phyloP scores from a whole-genome alignment of 2,329 filamentous ascomycete genomes.

The Apiospora phragmitis region DNA sequence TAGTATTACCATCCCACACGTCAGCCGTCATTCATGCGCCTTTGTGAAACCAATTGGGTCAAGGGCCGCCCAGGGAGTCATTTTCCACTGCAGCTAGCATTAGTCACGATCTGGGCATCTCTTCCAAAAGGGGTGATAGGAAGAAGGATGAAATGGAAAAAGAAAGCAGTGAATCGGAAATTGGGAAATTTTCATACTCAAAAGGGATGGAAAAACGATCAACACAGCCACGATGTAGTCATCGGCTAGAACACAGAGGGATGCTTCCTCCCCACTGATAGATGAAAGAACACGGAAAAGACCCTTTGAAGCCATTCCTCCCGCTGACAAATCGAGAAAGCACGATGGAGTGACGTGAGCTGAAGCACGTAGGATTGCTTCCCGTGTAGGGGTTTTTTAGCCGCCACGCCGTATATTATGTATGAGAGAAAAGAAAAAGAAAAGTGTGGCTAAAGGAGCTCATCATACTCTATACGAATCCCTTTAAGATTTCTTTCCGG shows the following conservation, averaged over 20 bases:
- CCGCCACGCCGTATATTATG: background rate
- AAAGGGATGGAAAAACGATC: background rate
- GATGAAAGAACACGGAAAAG: background rate
- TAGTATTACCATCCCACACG: background rate
- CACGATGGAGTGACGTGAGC: background rate
- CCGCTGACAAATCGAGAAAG: background rate
- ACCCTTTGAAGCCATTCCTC: background rate
- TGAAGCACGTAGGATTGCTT: background rate
- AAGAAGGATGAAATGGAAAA: background rate
- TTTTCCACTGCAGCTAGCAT: background rate
- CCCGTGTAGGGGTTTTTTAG: background rate
- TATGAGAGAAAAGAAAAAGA: background rate
- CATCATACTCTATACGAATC: background rate
- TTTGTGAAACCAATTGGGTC: background rate
- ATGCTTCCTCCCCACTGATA: no score
- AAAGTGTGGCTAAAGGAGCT: background rate
- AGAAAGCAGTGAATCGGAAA: no score
- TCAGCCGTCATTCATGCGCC: background rate
- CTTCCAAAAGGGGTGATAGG: background rate
- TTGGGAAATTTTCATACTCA: background rate
- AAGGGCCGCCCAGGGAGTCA: no score
- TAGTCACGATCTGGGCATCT: background rate
- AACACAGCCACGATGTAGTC: background rate
- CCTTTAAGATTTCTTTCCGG: background rate
- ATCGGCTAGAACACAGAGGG: background rate